phyloP scores from a whole-genome alignment of 2,329 filamentous ascomycete species.

The Aquanectria penicillioides region DNA sequence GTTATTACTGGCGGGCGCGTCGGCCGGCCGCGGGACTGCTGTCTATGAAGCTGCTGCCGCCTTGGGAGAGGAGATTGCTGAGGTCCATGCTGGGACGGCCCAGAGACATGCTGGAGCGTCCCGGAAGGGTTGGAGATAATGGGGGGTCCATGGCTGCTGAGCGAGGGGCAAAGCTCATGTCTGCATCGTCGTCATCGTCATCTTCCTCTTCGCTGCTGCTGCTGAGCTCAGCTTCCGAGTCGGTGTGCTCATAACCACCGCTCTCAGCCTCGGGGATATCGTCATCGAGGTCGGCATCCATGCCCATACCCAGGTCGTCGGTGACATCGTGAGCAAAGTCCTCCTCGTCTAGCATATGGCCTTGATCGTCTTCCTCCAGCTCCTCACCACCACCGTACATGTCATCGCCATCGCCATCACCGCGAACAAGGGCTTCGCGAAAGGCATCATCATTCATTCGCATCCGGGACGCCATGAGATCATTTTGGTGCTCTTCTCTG shows the following conservation, averaged over 20 bases:
- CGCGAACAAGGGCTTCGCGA: conserved; percentile 65
- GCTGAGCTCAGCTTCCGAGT: conserved; percentile 73
- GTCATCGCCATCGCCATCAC: conserved; percentile 57
- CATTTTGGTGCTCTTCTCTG: conserved; percentile 57
- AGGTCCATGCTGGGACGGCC: conserved; percentile 64
- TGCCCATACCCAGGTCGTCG: conserved; percentile 51
- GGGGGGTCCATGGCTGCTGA: conserved; percentile 47
- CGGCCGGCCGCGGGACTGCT: conserved; percentile 61
- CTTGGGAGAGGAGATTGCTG: conserved; percentile 64
- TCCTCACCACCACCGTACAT: conserved; percentile 66
- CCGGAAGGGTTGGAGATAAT: conserved; percentile 50
- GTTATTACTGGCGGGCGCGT: conserved; percentile 43
- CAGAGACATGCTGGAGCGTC: conserved; percentile 39
- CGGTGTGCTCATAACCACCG: conserved; percentile 79
- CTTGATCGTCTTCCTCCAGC: conserved; percentile 63
- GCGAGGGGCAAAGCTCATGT: conserved; percentile 54
- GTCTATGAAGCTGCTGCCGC: conserved; percentile 66
- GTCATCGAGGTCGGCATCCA: conserved; percentile 77
- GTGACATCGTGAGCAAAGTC: conserved; percentile 57
- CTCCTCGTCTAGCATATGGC: conserved; percentile 72
- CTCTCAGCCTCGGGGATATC: conserved; percentile 74
- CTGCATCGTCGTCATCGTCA: conserved; percentile 40
- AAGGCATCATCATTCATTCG: conserved; percentile 70
- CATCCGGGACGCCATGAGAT: conserved; percentile 61
- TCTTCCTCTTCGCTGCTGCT: conserved; percentile 58